A percentile compares a stretch with the other conserved stretches of the same genome.
Evolutionary conservation across 371 early-diverging fungal species (phyloP).

Genomic region (Mortierella polycephala): DNA sequence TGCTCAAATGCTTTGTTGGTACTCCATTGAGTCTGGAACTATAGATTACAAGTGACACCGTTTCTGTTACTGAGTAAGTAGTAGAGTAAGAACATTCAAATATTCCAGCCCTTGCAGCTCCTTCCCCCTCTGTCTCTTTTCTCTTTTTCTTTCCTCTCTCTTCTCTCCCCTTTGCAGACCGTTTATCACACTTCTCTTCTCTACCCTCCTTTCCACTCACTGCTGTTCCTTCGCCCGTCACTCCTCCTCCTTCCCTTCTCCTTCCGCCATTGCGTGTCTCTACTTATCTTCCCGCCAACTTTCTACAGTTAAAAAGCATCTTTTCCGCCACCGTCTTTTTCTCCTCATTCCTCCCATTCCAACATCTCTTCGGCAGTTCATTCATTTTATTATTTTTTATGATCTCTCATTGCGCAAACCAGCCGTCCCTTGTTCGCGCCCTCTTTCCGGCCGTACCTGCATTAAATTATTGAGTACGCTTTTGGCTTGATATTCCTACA

Average conservation of each 20-base stretch:
- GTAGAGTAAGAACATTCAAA: too few species aligned
- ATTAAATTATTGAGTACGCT: slow-evolving; percentile 2
- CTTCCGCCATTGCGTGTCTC: neutral
- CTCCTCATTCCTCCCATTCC: neutral
- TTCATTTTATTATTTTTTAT: neutral
- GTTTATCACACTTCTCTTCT: neutral
- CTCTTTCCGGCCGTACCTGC: neutral
- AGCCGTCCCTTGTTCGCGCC: neutral
- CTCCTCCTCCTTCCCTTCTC: neutral
- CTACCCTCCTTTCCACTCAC: neutral
- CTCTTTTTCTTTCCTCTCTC: neutral
- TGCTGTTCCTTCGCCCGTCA: neutral
- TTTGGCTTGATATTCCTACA: neutral
- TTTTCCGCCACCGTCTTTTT: neutral
- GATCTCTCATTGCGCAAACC: neutral
- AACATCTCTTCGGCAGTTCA: neutral
- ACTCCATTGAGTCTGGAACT: too few species aligned
- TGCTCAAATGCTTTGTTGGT: too few species aligned
- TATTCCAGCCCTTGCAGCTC: neutral
- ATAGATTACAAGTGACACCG: too few species aligned
- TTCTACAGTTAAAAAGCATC: neutral
- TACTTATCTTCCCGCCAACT: neutral
- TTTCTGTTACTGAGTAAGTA: too few species aligned
- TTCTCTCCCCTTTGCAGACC: too few species aligned
- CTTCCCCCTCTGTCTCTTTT: neutral